These are phyloP conservation scores for Aschersonia sp. DNA, from an alignment of 2,329 filamentous ascomycete genomes.

Conservation along the genomic window DNA sequence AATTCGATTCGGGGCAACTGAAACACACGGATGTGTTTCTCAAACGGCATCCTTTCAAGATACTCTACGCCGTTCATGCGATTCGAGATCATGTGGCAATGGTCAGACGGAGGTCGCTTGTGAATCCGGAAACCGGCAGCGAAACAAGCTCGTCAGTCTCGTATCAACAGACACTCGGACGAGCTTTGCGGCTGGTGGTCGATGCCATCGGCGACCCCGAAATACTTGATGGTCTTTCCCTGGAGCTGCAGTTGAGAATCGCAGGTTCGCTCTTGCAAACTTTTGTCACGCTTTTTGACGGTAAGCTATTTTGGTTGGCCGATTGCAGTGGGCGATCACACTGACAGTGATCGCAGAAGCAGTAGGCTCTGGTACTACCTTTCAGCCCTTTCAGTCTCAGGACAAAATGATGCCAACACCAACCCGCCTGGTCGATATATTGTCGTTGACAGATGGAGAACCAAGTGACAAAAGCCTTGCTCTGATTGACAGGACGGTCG, in stretches of 20 bases:
- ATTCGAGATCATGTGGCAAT: slow-evolving; percentile 45
- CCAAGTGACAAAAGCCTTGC: slow-evolving; percentile 11
- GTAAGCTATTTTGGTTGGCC: slow-evolving; percentile 6
- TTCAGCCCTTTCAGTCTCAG: slow-evolving; percentile 2
- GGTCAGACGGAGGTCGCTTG: slow-evolving; percentile 14
- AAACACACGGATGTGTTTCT: slow-evolving; percentile 52
- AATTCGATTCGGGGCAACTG: slow-evolving; percentile 38
- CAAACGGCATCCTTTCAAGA: slow-evolving; percentile 52
- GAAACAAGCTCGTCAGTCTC: neutral
- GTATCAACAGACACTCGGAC: slow-evolving; percentile 14
- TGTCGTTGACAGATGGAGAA: slow-evolving; percentile 10
- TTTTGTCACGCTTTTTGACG: slow-evolving; percentile 13
- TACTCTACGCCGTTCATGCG: slow-evolving; percentile 56
- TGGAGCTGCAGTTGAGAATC: slow-evolving; percentile 12
- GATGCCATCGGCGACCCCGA: slow-evolving; percentile 44
- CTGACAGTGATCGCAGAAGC: neutral
- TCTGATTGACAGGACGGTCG: slow-evolving; percentile 13
- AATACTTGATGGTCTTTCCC: slow-evolving; percentile 25
- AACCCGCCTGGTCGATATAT: slow-evolving; percentile 10
- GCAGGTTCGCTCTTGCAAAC: slow-evolving; percentile 13
- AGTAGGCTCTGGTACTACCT: neutral
- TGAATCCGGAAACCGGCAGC: slow-evolving; percentile 10
- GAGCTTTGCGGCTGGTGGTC: slow-evolving; percentile 38
- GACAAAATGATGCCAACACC: slow-evolving; percentile 1
- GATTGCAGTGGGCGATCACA: neutral